Evolutionary conservation across 192 early-diverging fungal genomes (phyloP), one percentile per base, ranked within the genome.

Genomic region (Endogone sp.): DNA sequence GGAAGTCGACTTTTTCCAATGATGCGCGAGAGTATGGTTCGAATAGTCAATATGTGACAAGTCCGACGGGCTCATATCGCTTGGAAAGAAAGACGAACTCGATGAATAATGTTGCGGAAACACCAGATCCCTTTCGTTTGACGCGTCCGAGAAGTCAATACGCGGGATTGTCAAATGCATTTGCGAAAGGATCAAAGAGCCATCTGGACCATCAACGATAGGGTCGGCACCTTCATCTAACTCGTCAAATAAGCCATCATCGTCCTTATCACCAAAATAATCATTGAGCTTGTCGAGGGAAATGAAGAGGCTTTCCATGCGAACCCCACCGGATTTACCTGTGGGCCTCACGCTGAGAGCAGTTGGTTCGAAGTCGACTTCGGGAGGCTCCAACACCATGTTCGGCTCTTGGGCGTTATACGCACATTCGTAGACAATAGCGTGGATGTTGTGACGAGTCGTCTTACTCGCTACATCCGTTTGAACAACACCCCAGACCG

Each of bases 371-470:
- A 78, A 75, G 37, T 75, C 69, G 49, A 74, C 67, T 32, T 79
- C 77, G 6, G 56, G 68, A 16, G 66, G 71, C 16, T n/a, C n/a
- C n/a, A n/a, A n/a, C n/a, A n/a, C n/a, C n/a, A n/a, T n/a, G n/a
- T n/a, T n/a, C n/a, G 66, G 24, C 32, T 75, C 68, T 8, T 74
- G 63, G 9, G 68, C 79, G 10, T 71, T 69, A 1, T 71, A 64
- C n/a, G 80, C 71, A 58, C 80, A 80, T 67, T 79, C 69, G 55
- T 69, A 80, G 2, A 74, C 75, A 49, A 83, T 79, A 16, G 80
- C 76, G 37, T 79, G 75, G 22, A 84, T 72, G 61, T 84, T 84
- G 16, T 68, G 62, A 27, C 82, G 71, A 29, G 80, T 83, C 20
- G 68, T 64, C 16, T 72, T 65, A 2, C 72, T 65, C 2, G 69